phyloP scores from a whole-genome alignment of 306 rosid genomes.

The Corylus avellana region DNA sequence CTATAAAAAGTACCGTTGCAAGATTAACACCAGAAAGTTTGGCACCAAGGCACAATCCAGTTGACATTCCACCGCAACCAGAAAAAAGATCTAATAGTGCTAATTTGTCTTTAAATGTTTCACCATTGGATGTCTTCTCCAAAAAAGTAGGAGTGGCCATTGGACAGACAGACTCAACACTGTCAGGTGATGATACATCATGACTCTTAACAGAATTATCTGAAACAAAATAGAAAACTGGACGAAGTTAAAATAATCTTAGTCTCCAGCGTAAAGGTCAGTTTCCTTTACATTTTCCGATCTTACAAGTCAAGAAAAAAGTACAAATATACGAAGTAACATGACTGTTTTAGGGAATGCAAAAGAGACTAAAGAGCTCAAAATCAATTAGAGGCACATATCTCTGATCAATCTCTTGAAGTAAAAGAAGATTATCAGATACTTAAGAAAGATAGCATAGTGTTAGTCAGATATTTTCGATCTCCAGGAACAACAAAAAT shows the following conservation, averaged over 20 bases:
- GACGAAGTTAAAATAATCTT: constrained; percentile 18
- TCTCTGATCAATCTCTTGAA: not conserved
- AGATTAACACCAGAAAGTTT: constrained; percentile 70
- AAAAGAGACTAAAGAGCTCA: not conserved
- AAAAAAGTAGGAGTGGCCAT: constrained; percentile 28
- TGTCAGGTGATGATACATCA: constrained; percentile 29
- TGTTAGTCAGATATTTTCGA: not conserved
- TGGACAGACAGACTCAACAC: constrained; percentile 29
- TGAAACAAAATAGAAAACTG: constrained; percentile 36
- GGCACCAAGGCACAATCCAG: constrained; percentile 90
- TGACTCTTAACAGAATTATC: constrained; percentile 45
- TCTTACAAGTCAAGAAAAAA: not conserved
- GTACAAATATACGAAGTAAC: not conserved
- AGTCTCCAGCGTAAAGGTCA: constrained; percentile 17
- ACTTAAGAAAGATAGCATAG: not conserved
- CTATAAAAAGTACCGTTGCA: constrained; percentile 56
- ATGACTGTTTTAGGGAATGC: not conserved
- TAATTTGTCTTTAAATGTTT: constrained; percentile 43
- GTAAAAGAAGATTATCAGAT: not conserved
- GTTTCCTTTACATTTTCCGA: constrained; percentile 6
- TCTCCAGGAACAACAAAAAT: not conserved
- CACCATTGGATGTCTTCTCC: constrained; percentile 33
- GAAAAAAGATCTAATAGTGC: constrained; percentile 73
- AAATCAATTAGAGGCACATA: not conserved
- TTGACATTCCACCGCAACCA: constrained; percentile 99